These are phyloP conservation scores for Mycena chlorophos DNA, from an alignment of 768 basidiomycete genomes.

Conservation along the genomic window DNA sequence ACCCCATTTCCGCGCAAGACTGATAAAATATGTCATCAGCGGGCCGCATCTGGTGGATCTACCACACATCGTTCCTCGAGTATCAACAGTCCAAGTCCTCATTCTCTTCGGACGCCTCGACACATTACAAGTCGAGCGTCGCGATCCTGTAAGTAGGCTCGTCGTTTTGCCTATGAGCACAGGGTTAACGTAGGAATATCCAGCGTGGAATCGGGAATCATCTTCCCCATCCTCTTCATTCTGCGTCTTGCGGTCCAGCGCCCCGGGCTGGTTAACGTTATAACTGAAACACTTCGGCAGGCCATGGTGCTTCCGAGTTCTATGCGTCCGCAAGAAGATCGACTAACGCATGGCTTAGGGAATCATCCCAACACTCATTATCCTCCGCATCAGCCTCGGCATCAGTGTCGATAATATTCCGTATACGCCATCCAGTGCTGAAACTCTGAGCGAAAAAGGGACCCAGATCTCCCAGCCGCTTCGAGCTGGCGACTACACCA, in stretches of 20 bases:
- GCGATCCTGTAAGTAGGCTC: neutral
- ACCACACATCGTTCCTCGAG: neutral
- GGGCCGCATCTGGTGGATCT: slow-evolving; percentile 7
- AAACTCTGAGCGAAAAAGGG: no score
- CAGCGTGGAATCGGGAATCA: neutral
- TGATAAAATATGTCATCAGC: neutral
- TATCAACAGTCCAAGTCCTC: neutral
- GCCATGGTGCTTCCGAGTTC: neutral
- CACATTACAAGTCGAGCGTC: neutral
- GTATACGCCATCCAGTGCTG: no score
- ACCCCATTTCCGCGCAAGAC: neutral
- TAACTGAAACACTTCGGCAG: neutral
- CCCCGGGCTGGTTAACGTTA: neutral
- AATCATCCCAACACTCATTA: slow-evolving; percentile 5
- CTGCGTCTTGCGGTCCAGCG: neutral
- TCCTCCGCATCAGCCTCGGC: slow-evolving; percentile 1
- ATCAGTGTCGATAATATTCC: neutral
- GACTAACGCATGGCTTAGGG: neutral
- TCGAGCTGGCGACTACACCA: no score
- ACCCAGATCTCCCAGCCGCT: no score
- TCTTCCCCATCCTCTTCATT: neutral
- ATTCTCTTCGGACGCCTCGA: neutral
- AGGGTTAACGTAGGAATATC: neutral
- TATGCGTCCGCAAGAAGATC: neutral
- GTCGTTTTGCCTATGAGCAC: neutral